Evolutionary conservation across 225 moss, liverwort and hornwort species (phyloP), one percentile per base, ranked within the genome.

Genomic region (Neckera pumila): DNA sequence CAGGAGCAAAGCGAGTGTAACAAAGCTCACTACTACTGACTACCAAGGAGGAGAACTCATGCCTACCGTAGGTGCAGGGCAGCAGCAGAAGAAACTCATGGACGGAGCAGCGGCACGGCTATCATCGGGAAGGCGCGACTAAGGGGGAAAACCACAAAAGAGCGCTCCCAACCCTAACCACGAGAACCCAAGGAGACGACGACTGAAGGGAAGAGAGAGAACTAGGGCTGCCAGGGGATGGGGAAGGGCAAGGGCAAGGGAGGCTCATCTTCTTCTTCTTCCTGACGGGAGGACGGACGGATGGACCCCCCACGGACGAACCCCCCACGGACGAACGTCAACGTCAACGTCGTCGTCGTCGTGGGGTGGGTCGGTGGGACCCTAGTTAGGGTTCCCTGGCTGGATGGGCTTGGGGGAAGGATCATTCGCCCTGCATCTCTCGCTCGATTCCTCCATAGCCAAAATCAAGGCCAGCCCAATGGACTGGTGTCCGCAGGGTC

Each of bases 101-200:
- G 84, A 74, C 86, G 16, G 14, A 5, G 56, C 85, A 83, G 91
- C 88, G 82, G 87, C 91, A 85, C 67, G 43, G 92, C 92, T 90
- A 92, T 92, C 90, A 70, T 90, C 84, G 92, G 89, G 90, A 76
- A 56, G 89, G 80, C 62, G 89, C 71, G n/a, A 83, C n/a, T n/a
- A n/a, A n/a, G n/a, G n/a, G n/a, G n/a, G n/a, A n/a, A n/a, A n/a
- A n/a, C 62, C 9, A 42, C 34, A 16, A 14, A 90, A 65, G 87
- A 56, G 75, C 80, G 7, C 54, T 3, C 47, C 26, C 2, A 92
- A 92, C 92, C 92, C 92, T 92, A 92, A 90, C 88, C 84, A 81
- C 86, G 87, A 45, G 17, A 7, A 38, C 87, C 6, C 84, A 92
- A 88, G 90, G 87, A 84, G 83, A 56, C 67, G 61, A 40, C 71